Evolutionary conservation across 495 filamentous ascomycete genomes (phyloP), one percentile per base, ranked within the genome.

Genomic region (Elasticomyces elasticus): DNA sequence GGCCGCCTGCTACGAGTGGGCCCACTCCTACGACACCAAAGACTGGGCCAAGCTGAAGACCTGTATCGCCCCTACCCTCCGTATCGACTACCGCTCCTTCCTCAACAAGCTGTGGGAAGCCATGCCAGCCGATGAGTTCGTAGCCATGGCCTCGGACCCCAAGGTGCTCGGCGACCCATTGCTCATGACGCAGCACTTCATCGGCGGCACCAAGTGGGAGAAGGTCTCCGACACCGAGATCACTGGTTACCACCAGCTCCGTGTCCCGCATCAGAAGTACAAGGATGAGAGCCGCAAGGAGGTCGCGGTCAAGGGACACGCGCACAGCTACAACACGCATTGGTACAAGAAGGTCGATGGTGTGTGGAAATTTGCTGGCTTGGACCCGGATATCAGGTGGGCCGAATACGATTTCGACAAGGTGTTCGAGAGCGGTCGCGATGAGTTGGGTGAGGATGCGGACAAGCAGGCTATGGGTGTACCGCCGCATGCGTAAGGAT

Each of bases 281-380:
- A 80, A 72, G 6, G 79, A 80, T 60, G 69, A 62, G 27, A 74
- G 66, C 51, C 58, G 70, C 38, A 69, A 63, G 51, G 64, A 71
- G 40, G 80, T 82, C 35, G 67, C 67, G 22, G 71, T 78, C 66
- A 82, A 80, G 73, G 80, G 80, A 49, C 85, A 89, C 62, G 78
- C 76, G 15, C 85, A 90, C 69, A 79, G 76, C 49, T 80, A 79
- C 52, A 86, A 84, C 65, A 76, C 76, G 59, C 81, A 86, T 64
- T 85, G 78, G 66, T 89, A 89, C 67, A 74, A 72, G 51, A 88
- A 85, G 75, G 71, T 87, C 20, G 70, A 87, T 59, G 84, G 84
- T 5, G 78, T 81, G 53, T 90, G 86, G 86, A 91, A 89, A 71
- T 87, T 89, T 67, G 84, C 85, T 1, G 86, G 86, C 1, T 69